phyloP scores from a whole-genome alignment of 495 filamentous ascomycete genomes.

The Bathelium albidoporum region DNA sequence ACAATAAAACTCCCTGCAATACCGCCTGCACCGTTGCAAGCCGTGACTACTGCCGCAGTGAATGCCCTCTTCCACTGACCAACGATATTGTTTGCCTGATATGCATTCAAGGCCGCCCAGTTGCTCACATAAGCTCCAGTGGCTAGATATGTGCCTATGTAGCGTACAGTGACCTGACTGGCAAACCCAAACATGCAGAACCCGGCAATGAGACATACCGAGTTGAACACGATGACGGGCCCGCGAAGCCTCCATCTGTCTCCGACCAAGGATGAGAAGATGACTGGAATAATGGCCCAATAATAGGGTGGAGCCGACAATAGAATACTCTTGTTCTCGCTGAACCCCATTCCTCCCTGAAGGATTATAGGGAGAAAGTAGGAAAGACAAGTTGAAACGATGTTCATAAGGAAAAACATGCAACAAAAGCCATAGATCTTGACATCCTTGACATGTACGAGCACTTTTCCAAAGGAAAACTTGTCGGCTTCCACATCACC shows the following conservation, averaged over 20 bases:
- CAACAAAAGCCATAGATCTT: conserved; percentile 66
- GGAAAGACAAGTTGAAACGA: conserved; percentile 56
- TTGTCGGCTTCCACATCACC: conserved; percentile 52
- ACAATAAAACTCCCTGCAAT: conserved; percentile 72
- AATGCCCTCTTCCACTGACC: conserved; percentile 71
- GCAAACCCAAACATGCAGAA: conserved; percentile 68
- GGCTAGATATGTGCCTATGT: conserved; percentile 63
- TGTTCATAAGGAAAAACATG: conserved; percentile 64
- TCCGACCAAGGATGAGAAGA: conserved; percentile 57
- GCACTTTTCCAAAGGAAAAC: conserved; percentile 50
- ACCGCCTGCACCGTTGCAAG: conserved; percentile 64
- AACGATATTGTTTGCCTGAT: conserved; percentile 60
- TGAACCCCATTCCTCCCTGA: conserved; percentile 61
- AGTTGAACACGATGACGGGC: conserved; percentile 65
- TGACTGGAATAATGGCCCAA: conserved; percentile 59
- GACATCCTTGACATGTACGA: conserved; percentile 50
- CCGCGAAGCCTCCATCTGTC: conserved; percentile 57
- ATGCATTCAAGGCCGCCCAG: conserved; percentile 68
- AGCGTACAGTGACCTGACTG: conserved; percentile 55
- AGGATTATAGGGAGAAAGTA: conserved; percentile 64
- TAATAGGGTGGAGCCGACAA: conserved; percentile 71
- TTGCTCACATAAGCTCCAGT: conserved; percentile 72
- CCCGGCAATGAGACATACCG: conserved; percentile 56
- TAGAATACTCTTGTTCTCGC: conserved; percentile 52
- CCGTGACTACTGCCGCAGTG: conserved; percentile 56